These are phyloP conservation scores for Fraxinus baroniana DNA, from an alignment of 305 asterid genomes.

Conservation along the genomic window DNA sequence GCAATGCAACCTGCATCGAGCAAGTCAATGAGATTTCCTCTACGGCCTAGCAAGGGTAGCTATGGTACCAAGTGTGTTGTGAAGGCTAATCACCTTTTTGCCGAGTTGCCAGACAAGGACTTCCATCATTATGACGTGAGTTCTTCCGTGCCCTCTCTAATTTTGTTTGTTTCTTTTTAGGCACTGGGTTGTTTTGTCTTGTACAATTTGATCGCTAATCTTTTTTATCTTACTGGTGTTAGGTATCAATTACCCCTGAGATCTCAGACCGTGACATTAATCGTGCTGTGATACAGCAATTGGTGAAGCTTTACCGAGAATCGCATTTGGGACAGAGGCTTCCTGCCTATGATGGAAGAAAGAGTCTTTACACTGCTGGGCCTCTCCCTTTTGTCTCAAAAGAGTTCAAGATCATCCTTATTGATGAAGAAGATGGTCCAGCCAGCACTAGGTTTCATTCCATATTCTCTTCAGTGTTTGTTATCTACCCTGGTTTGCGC, in stretches of 20 bases:
- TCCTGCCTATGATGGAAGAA: conserved; percentile 93
- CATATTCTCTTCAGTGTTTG: neutral
- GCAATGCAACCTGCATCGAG: conserved; percentile 72
- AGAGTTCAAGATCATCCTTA: conserved; percentile 67
- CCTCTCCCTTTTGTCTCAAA: conserved; percentile 77
- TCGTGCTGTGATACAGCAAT: conserved; percentile 82
- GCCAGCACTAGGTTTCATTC: conserved; percentile 52
- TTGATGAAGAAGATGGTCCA: conserved; percentile 76
- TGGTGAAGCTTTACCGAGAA: conserved; percentile 62
- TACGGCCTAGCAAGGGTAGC: conserved; percentile 82
- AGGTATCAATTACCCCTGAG: conserved; percentile 87
- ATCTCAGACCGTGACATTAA: conserved; percentile 70
- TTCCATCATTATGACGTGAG: conserved; percentile 93
- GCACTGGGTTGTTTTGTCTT: neutral
- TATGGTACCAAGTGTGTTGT: conserved; percentile 62
- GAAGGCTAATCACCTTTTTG: conserved; percentile 91
- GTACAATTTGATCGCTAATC: neutral
- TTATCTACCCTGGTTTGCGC: neutral
- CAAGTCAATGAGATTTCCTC: conserved; percentile 78
- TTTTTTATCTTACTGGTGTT: conserved; percentile 7
- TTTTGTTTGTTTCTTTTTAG: conserved; percentile 1
- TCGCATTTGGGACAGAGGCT: conserved; percentile 83
- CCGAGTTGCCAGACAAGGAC: conserved; percentile 84
- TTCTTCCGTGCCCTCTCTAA: conserved; percentile 4
- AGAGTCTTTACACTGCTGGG: conserved; percentile 94